Base-by-base conservation (phyloP, 2,329 filamentous ascomycete genomes). In the Penicillium sp. region DNA sequence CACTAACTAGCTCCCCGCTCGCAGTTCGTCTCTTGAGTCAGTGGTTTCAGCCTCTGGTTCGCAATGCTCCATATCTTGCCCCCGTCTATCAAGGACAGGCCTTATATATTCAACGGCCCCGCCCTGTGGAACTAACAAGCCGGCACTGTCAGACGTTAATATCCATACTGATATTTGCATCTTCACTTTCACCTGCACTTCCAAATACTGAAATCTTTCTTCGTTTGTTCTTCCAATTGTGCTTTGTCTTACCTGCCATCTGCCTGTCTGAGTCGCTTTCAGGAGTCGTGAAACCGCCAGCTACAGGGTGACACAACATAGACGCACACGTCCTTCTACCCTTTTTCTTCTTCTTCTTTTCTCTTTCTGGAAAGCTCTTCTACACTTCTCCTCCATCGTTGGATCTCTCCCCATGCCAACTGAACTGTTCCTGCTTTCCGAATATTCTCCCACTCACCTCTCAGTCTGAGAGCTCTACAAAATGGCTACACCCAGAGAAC, bases 21-120 rank as follows among this genome's bases (percentile, higher is more conserved):
- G 24, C 49, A 47, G 51, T 53, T 57, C 36, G 15, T 39, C 56
- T 53, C 59, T 54, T 49, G 54, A 58, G 48, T 61, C 62, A 60
- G 59, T 62, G 60, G 59, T 62, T 62, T 67, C 63, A 63, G 59
- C 58, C 56, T 58, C 61, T 54, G 49, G 48, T 53, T 47, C 50
- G 49, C 38, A 42, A 13, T 15, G 21, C n/a, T 13, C 38, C 24
- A 41, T 16, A 18, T 34, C 41, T 49, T 15, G 43, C 33, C 43
- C 24, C 36, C 24, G 26, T 23, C 31, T 38, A 23, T 33, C 21
- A 28, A 31, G 9, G 6, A 24, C 21, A 24, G 24, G 4, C 5
- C 41, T 21, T 24, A 42, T 38, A 23, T 39, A 53, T 51, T 51
- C 15, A 45, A 51, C 21, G 18, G 16, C 16, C 49, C 49, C 28